Percentiles rank a stretch among this genome's conserved stretches.
Evolutionary conservation across 495 filamentous ascomycete genomes (phyloP).

Genomic region (Talaromyces liani): DNA sequence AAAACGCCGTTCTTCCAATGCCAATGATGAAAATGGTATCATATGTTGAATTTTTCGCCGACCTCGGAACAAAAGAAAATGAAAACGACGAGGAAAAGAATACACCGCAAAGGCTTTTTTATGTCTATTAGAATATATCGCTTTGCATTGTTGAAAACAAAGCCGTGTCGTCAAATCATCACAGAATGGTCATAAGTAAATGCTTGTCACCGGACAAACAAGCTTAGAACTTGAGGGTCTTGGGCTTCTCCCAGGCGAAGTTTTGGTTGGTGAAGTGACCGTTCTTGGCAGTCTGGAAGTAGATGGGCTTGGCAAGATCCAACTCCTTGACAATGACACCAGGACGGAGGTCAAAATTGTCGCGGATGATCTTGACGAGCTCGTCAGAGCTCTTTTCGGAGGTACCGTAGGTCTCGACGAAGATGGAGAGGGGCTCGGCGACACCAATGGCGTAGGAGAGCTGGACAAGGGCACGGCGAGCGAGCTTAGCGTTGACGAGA

Average conservation of each 20-base stretch:
- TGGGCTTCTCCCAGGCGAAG: constrained; percentile 98
- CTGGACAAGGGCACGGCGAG: constrained; percentile 89
- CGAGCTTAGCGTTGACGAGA: constrained; percentile 78
- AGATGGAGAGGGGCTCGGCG: constrained; percentile 86
- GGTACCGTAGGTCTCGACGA: constrained; percentile 56
- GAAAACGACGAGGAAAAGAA: constrained; percentile 2
- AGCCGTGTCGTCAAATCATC: constrained; percentile 43
- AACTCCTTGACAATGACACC: constrained; percentile 99
- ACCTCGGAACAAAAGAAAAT: constrained; percentile 36
- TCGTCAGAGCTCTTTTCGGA: constrained; percentile 77
- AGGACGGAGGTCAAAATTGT: constrained; percentile 94
- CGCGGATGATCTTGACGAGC: constrained; percentile 86
- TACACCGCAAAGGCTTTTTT: constrained; percentile 26
- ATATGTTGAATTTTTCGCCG: constrained; percentile 46
- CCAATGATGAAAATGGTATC: constrained; percentile 47
- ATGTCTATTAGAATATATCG: constrained; percentile 37
- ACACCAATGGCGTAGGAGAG: constrained; percentile 99
- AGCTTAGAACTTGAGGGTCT: constrained; percentile 78
- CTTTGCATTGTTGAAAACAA: constrained; percentile 59
- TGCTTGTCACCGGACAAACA: background rate
- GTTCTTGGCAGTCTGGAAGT: constrained; percentile 97
- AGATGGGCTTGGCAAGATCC: constrained; percentile 90
- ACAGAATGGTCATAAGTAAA: constrained; percentile 4
- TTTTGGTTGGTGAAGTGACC: constrained; percentile 98
- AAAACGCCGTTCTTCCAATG: constrained; percentile 42